These are phyloP conservation scores for Jimgerdemannia flammicorona DNA, from an alignment of 192 early-diverging fungal genomes.

Conservation along the genomic window DNA sequence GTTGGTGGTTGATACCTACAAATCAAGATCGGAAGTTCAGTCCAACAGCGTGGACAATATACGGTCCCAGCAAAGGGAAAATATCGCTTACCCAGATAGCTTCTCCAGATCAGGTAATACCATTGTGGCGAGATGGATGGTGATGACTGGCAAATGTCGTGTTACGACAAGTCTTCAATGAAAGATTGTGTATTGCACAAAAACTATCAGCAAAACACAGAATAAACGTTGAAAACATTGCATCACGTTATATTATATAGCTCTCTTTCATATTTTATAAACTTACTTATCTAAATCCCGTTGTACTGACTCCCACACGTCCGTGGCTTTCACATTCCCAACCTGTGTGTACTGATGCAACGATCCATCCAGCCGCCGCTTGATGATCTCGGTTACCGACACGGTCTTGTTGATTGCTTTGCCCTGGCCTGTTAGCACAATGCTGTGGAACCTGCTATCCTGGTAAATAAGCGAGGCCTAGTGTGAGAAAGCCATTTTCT, in stretches of 20 bases:
- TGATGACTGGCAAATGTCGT: constrained; percentile 18
- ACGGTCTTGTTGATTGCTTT: constrained; percentile 58
- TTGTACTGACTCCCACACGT: constrained; percentile 26
- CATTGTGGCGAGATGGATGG: constrained; percentile 15
- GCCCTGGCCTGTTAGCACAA: constrained; percentile 37
- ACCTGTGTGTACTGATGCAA: constrained; percentile 54
- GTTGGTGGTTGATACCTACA: constrained; percentile 19
- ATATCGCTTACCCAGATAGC: constrained; percentile 12
- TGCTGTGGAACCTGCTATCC: background rate
- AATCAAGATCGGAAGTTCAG: background rate
- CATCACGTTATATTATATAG: background rate
- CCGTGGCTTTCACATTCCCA: constrained; percentile 23
- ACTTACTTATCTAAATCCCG: constrained; percentile 24
- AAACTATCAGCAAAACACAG: too few species aligned
- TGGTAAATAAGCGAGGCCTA: background rate
- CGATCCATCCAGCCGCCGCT: constrained; percentile 46
- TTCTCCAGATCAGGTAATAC: constrained; percentile 6
- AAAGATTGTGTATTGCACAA: too few species aligned
- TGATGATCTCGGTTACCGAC: constrained; percentile 63
- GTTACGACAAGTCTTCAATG: constrained; percentile 15
- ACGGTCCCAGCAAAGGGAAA: background rate
- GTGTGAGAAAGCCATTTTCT: too few species aligned
- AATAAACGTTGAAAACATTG: too few species aligned
- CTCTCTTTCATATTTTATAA: background rate
- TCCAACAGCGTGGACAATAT: background rate